Percentiles rank a stretch among this genome's conserved stretches.
Conservation (phyloP, 805 yeast genomes). For the Henningerozyma blattae region DNA sequence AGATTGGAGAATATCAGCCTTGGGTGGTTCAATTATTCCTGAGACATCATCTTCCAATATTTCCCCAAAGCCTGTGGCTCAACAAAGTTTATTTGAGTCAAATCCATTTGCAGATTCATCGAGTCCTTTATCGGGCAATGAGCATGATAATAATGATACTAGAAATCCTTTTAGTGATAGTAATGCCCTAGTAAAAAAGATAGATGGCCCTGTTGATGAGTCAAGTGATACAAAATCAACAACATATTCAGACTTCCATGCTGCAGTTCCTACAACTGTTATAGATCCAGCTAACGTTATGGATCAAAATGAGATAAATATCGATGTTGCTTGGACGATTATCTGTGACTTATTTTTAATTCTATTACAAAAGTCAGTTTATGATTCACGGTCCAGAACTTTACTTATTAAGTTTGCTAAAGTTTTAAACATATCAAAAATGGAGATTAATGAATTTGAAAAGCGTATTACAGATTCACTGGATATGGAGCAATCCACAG, state of each 20-base stretch:
- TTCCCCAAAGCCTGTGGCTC: too few species aligned
- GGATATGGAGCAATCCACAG: constrained; percentile 75
- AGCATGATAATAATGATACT: constrained; percentile 5
- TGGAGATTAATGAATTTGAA: constrained; percentile 82
- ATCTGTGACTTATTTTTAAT: constrained; percentile 81
- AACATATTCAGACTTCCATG: neutral
- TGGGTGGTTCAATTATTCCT: too few species aligned
- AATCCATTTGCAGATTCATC: too few species aligned
- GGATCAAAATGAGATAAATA: constrained; percentile 32
- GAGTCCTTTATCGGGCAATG: too few species aligned
- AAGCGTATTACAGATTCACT: constrained; percentile 80
- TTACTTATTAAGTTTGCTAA: constrained; percentile 59
- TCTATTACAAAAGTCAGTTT: constrained; percentile 69
- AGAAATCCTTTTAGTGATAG: constrained; percentile 5
- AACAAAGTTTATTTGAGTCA: too few species aligned
- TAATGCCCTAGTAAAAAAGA: neutral
- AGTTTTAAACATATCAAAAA: constrained; percentile 40
- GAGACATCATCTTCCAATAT: too few species aligned
- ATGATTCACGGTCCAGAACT: constrained; percentile 81
- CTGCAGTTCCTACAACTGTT: constrained; percentile 7
- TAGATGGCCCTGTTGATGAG: neutral
- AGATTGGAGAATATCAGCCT: too few species aligned
- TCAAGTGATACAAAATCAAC: neutral
- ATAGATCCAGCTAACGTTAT: constrained; percentile 25
- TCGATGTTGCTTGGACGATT: constrained; percentile 87